Evolutionary conservation across 2,329 filamentous ascomycete species (phyloP).

Genomic region (Pseudogymnoascus sp.): DNA sequence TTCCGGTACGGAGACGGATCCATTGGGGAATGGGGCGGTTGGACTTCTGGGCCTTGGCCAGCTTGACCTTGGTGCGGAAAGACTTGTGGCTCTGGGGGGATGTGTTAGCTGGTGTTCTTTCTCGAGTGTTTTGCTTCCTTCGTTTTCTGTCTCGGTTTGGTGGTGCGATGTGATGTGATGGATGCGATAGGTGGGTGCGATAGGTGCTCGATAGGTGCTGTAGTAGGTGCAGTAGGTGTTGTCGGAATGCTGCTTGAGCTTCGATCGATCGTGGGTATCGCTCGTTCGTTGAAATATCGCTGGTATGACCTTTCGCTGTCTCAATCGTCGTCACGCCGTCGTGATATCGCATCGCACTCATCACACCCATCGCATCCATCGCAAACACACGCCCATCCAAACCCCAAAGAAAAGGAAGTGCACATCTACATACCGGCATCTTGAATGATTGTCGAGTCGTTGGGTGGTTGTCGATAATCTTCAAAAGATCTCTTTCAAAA

Average conservation of each 20-base stretch:
- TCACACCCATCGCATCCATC: neutral
- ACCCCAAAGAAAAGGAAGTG: slow-evolving; percentile 19
- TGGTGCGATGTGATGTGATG: neutral
- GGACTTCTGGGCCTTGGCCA: slow-evolving; percentile 99
- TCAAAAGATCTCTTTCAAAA: neutral
- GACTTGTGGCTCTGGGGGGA: slow-evolving; percentile 85
- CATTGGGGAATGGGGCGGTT: slow-evolving; percentile 99
- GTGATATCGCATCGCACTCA: neutral
- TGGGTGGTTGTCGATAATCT: slow-evolving; percentile 2
- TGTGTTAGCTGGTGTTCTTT: slow-evolving; percentile 13
- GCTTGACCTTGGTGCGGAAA: slow-evolving; percentile 99
- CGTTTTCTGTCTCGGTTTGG: neutral
- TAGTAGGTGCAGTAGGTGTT: neutral
- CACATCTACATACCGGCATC: slow-evolving; percentile 42
- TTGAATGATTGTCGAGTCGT: slow-evolving; percentile 35
- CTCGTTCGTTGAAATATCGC: neutral
- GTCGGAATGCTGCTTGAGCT: neutral
- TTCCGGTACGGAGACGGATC: slow-evolving; percentile 96
- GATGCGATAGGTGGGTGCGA: neutral
- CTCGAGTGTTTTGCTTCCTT: slow-evolving; percentile 7
- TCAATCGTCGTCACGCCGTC: slow-evolving; percentile 3
- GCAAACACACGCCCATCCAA: neutral
- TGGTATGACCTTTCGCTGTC: neutral
- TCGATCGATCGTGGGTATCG: neutral
- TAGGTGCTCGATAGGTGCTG: neutral